Percentiles rank a stretch among this genome's conserved stretches.
These are phyloP conservation scores for Colletotrichum sp. DNA, from an alignment of 2,329 filamentous ascomycete genomes.

Conservation along the genomic window DNA sequence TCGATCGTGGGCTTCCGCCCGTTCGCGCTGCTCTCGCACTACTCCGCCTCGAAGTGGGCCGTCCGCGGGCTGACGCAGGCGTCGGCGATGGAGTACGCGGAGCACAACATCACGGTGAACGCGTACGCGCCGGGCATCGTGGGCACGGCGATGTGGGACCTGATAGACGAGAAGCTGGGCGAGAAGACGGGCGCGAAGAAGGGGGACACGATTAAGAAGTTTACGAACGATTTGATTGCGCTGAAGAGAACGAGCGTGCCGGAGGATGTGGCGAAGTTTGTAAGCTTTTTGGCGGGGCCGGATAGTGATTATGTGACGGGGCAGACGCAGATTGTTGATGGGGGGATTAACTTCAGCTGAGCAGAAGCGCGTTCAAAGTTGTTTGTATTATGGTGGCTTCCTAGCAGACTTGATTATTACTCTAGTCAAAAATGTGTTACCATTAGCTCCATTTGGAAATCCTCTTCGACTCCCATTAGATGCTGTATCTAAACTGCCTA, in stretches of 20 bases:
- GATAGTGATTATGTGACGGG: constrained; percentile 71
- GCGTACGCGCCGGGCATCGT: constrained; percentile 73
- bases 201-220: constrained; percentile 55
- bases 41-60: constrained; percentile 69
- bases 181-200: constrained; percentile 50
- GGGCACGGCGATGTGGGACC: constrained; percentile 71
- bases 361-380: not conserved
- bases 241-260: constrained; percentile 63
- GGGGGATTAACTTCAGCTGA: constrained; percentile 38
- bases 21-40: constrained; percentile 65
- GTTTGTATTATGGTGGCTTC: accelerated
- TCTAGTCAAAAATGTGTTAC: too few relatives aligned
- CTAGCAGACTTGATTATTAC: accelerated
- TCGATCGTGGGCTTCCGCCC: constrained; percentile 64
- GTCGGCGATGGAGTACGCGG: constrained; percentile 65
- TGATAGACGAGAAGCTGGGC: constrained; percentile 62
- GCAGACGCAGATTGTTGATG: constrained; percentile 68
- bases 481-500: constrained; percentile 35
- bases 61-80: constrained; percentile 70
- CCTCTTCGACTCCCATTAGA: constrained; percentile 3
- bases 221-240: constrained; percentile 57
- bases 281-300: constrained; percentile 63
- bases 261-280: constrained; percentile 66
- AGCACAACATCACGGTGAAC: constrained; percentile 69
- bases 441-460: too few relatives aligned